Base-by-base conservation (phyloP, 129 eudicot genomes). In the Calendula officinalis region DNA sequence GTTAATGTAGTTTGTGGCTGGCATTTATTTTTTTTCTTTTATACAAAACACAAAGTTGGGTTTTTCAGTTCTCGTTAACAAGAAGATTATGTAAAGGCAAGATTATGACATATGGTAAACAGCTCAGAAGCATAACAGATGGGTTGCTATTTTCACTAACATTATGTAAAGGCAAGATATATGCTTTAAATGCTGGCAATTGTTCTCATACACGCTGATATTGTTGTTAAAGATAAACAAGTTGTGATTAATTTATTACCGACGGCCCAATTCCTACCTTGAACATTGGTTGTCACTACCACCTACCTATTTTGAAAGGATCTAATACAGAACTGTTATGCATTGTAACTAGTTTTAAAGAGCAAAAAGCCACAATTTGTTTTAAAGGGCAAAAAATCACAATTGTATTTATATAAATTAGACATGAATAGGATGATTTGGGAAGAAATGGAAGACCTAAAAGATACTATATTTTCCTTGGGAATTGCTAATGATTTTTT, bases 381-480 rank as follows among this genome's bases (percentile, higher is more conserved):
- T 45, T 11, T 45, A 22, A 22, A 22, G 30, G 2, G 30, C 30
- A 56, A 4, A 22, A 7, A 11, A 4, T 35, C 4, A 8, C 9
- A 30, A 5, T 17, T 9, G 5, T 10, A n/a, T 3, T 30, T 72
- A 40, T 42, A n/a, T 16, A 53, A 50, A 49, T 15, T 56, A 6
- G 72, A 73, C 57, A 64, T 64, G 34, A 51, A 6, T 51, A 17
- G 1, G 17, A 17, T 16, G 35, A 51, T 3, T 10, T 51, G 33
- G 56, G 35, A 51, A 7, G 60, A 64, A 11, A 12, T 17, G 12
- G 10, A 62, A 3, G 52, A 39, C 46, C 48, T 63, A 11, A 7
- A 36, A 54, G 67, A 48, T 9, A 8, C 61, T 6, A 48, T 15
- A 4, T 64, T 73, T n/a, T 47, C 47, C 16, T 8, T 73, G 43